Evolutionary conservation across 2,329 filamentous ascomycete species (phyloP), one percentile per base, ranked within the genome.

Genomic region (Pseudocercospora crystallina): DNA sequence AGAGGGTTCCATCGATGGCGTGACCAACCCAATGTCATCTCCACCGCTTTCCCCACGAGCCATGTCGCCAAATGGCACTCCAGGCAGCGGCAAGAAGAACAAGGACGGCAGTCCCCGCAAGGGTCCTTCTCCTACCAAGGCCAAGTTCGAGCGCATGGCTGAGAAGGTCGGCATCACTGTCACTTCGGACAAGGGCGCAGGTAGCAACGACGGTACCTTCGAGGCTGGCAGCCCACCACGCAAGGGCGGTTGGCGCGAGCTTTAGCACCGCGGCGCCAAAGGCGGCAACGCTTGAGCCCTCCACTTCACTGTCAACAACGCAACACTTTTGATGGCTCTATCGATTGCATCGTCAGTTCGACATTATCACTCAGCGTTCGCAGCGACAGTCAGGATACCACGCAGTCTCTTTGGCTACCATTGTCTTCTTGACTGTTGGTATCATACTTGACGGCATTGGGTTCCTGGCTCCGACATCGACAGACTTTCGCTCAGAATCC

Each of bases 111-210:
- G 54, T 34, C 56, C 61, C 10, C 50, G 35, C 47, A 66, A 62
- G 48, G 47, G 49, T 13, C 62, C 63, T 29, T 76, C 73, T 7
- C 74, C 74, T 13, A 69, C 74, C 44, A 75, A 76, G 57, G 72
- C 67, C 42, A 74, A 71, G 63, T 71, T 76, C 41, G 74, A 75
- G 61, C 68, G 72, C 36, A 69, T 77, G 31, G 74, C 73, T 29
- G 74, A 71, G 64, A 75, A 71, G 55, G 72, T 75, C 49, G 71
- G 71, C 30, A 69, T 68, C 60, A 67, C 64, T 49, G 61, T 65
- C 14, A 51, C 58, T 31, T 54, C 54, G n/a, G 57, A 60, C 41
- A 55, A 41, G 15, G 34, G 33, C 14, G 51, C 32, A 30, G 43
- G 43, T 37, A 7, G 20, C 20, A 26, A 26, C 20, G 20, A 26